These are phyloP conservation scores for Colletotrichum australisinense DNA, from an alignment of 2,329 filamentous ascomycete genomes.

Conservation along the genomic window DNA sequence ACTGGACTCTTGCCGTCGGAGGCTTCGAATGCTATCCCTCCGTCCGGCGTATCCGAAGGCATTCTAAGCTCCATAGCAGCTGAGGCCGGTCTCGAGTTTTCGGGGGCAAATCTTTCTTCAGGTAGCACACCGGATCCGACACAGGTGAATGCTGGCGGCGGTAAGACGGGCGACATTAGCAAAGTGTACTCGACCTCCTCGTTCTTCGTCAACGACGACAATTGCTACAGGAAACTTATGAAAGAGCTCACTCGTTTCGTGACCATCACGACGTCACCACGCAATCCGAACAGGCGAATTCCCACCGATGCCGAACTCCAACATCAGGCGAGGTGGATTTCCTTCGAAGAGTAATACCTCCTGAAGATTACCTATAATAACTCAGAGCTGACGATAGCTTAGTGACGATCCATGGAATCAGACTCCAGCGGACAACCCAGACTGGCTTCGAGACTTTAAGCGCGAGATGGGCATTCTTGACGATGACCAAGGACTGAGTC, in stretches of 20 bases:
- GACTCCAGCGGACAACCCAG: slow-evolving; percentile 48
- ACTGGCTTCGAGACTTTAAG: slow-evolving; percentile 43
- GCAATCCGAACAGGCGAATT: slow-evolving; percentile 42
- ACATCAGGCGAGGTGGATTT: slow-evolving; percentile 46
- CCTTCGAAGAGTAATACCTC: slow-evolving; percentile 42
- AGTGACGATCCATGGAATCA: slow-evolving; percentile 53
- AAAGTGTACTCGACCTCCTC: not conserved
- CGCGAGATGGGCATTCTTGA: slow-evolving; percentile 20
- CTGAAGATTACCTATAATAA: not conserved
- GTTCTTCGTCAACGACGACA: slow-evolving; percentile 39
- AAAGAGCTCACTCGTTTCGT: slow-evolving; percentile 33
- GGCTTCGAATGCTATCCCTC: not conserved
- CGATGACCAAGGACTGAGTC: not conserved
- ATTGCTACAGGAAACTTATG: slow-evolving; percentile 41
- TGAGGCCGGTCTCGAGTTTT: not conserved
- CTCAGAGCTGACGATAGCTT: not conserved
- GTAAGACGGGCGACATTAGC: not conserved
- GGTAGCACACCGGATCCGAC: not conserved
- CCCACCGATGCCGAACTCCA: slow-evolving; percentile 50
- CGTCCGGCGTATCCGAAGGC: not conserved
- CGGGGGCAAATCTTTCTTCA: not conserved
- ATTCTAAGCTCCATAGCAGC: not conserved
- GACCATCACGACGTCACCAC: slow-evolving; percentile 42
- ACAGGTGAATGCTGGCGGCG: not conserved
- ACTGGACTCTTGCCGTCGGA: not conserved